Evolutionary conservation across 139 green algal species (phyloP).

Genomic region (Chlamydomonas incerta): DNA sequence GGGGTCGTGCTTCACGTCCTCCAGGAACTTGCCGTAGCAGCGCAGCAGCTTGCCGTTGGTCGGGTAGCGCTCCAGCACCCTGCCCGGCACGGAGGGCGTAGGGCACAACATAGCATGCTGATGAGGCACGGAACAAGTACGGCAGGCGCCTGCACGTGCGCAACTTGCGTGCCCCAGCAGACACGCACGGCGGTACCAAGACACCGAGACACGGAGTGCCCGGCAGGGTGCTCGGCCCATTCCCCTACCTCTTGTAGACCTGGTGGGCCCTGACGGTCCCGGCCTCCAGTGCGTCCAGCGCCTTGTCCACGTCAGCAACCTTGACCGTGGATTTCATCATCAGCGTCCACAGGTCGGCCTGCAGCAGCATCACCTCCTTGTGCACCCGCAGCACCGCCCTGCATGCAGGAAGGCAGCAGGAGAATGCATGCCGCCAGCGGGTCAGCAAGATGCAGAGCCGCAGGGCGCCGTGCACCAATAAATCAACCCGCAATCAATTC

Average conservation of each 20-base stretch:
- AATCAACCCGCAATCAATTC: too few species aligned
- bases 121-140: too few species aligned
- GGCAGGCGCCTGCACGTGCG: too few species aligned
- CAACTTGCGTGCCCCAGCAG: too few species aligned
- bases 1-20: conserved; percentile 51
- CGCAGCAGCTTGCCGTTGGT: conserved; percentile 51
- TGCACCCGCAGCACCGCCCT: conserved; percentile 37
- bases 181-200: too few species aligned
- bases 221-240: too few species aligned
- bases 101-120: too few species aligned
- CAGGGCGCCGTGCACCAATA: too few species aligned
- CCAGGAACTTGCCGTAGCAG: conserved; percentile 57
- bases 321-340: neutral
- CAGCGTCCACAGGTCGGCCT: conserved; percentile 35
- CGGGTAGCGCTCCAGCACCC: conserved; percentile 58
- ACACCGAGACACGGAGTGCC: too few species aligned
- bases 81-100: neutral
- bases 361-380: conserved; percentile 38
- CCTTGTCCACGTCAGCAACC: conserved; percentile 10
- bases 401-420: too few species aligned
- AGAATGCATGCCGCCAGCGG: too few species aligned
- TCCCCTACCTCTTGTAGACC: conserved; percentile 30
- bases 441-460: too few species aligned
- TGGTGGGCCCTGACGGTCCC: neutral
- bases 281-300: conserved; percentile 1